Evolutionary conservation across 306 rosid genomes (phyloP).

Genomic region (Cucurbita argyrosperma): DNA sequence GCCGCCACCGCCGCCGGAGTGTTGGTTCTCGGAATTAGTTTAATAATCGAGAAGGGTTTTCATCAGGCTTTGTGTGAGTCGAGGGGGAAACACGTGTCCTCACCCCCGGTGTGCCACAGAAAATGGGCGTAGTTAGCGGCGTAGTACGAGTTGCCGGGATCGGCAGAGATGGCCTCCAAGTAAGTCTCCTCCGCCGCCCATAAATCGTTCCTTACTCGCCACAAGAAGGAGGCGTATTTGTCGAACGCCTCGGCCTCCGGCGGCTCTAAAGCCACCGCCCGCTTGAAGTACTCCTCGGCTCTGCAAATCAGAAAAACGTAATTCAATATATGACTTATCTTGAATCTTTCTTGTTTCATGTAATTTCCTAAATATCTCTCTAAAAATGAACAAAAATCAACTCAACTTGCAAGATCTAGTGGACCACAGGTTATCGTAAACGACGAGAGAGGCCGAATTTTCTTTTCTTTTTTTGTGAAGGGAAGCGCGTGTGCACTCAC

Average conservation of each 20-base stretch:
- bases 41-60: not conserved
- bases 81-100: constrained; percentile 80
- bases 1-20: not conserved
- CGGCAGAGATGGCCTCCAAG: constrained; percentile 67
- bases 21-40: not conserved
- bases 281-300: constrained; percentile 80
- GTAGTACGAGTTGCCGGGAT: constrained; percentile 55
- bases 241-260: constrained; percentile 68
- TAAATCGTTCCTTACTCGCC: constrained; percentile 59
- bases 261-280: constrained; percentile 42
- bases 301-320: constrained; percentile 15
- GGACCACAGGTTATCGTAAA: not conserved
- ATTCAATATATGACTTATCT: not conserved
- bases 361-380: not conserved
- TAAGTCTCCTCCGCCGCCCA: constrained; percentile 90
- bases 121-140: constrained; percentile 85
- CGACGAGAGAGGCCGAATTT: not conserved
- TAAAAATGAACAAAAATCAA: not conserved
- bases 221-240: constrained; percentile 71
- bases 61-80: constrained; percentile 25
- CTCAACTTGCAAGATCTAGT: not conserved
- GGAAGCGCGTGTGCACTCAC: not conserved
- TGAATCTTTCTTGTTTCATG: not conserved
- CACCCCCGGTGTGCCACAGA: constrained; percentile 88
- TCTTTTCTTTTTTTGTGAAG: not conserved